These are phyloP conservation scores for Yamadazyma kanchanaburiensis DNA, from an alignment of 1,139 yeast species.

Conservation along the genomic window DNA sequence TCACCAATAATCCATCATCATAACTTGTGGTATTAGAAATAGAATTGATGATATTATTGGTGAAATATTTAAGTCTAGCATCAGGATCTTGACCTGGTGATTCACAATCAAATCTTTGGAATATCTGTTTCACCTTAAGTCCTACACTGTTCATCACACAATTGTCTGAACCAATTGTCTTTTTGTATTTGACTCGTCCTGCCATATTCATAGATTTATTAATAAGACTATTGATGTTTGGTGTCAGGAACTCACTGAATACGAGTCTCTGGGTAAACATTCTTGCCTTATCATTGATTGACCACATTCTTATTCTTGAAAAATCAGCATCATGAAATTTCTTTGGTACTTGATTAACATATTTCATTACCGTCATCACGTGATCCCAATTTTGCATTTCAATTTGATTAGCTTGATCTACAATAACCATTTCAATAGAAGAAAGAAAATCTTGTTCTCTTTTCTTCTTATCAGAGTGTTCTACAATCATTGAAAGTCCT, in stretches of 20 bases:
- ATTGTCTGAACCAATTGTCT: conserved; percentile 28
- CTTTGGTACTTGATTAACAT: conserved; percentile 73
- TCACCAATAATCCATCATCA: conserved; percentile 73
- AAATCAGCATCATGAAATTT: conserved; percentile 84
- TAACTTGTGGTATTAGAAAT: conserved; percentile 54
- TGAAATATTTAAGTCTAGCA: conserved; percentile 74
- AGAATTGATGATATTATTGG: conserved; percentile 69
- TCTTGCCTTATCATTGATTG: conserved; percentile 78
- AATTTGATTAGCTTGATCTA: conserved; percentile 83
- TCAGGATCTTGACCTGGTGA: conserved; percentile 71
- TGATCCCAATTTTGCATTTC: conserved; percentile 96
- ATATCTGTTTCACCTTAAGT: conserved; percentile 66
- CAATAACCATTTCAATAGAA: conserved; percentile 75
- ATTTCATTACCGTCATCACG: conserved; percentile 64
- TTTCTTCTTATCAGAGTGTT: conserved; percentile 58
- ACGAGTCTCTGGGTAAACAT: conserved; percentile 74
- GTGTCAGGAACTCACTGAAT: conserved; percentile 72
- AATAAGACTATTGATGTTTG: conserved; percentile 69
- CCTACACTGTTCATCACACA: conserved; percentile 52
- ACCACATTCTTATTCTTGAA: conserved; percentile 89
- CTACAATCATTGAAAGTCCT: conserved; percentile 79
- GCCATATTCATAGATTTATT: conserved; percentile 58
- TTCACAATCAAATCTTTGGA: conserved; percentile 61
- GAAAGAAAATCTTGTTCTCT: conserved; percentile 71
- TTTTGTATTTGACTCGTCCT: conserved; percentile 62